A percentile compares a stretch with the other conserved stretches of the same genome.
phyloP scores from a whole-genome alignment of 495 filamentous ascomycete genomes.

The Aeminium ludgeri region DNA sequence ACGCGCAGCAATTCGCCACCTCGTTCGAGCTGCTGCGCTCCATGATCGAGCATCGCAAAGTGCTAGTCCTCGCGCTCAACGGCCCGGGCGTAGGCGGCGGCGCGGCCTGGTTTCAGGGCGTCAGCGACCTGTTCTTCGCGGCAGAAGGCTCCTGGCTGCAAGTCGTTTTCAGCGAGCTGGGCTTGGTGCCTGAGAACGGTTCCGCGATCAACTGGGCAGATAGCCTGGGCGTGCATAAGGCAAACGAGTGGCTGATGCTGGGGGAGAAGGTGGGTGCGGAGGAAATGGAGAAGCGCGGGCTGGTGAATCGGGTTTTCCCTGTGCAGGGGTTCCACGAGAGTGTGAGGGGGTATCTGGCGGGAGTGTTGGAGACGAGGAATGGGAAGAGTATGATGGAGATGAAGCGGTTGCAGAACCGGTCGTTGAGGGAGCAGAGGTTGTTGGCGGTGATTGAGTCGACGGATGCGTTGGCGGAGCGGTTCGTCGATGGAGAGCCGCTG shows the following conservation, averaged over 20 bases:
- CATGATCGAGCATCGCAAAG: slow-evolving; percentile 25
- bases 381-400: slow-evolving; percentile 27
- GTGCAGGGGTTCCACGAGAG: slow-evolving; percentile 14
- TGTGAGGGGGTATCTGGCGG: slow-evolving; percentile 18
- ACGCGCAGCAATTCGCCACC: background rate
- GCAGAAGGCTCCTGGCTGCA: slow-evolving; percentile 16
- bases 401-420: slow-evolving; percentile 24
- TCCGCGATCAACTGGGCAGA: slow-evolving; percentile 21
- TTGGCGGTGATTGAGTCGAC: slow-evolving; percentile 17
- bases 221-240: slow-evolving; percentile 21
- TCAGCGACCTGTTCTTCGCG: slow-evolving; percentile 20
- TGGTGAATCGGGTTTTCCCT: slow-evolving; percentile 20
- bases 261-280: slow-evolving; percentile 18
- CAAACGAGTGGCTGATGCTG: slow-evolving; percentile 26
- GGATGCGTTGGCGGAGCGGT: slow-evolving; percentile 24
- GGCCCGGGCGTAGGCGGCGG: slow-evolving; percentile 23
- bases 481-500: slow-evolving; percentile 22
- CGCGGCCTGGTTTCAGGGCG: slow-evolving; percentile 22
- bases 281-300: slow-evolving; percentile 14
- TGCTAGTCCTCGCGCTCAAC: slow-evolving; percentile 23
- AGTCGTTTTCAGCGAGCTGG: slow-evolving; percentile 21
- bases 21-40: slow-evolving; percentile 21
- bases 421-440: slow-evolving; percentile 18
- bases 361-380: slow-evolving; percentile 19
- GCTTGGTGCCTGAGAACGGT: slow-evolving; percentile 22